Conservation (phyloP, 2,329 filamentous ascomycete species). For the Sordariomycetes sp. region DNA sequence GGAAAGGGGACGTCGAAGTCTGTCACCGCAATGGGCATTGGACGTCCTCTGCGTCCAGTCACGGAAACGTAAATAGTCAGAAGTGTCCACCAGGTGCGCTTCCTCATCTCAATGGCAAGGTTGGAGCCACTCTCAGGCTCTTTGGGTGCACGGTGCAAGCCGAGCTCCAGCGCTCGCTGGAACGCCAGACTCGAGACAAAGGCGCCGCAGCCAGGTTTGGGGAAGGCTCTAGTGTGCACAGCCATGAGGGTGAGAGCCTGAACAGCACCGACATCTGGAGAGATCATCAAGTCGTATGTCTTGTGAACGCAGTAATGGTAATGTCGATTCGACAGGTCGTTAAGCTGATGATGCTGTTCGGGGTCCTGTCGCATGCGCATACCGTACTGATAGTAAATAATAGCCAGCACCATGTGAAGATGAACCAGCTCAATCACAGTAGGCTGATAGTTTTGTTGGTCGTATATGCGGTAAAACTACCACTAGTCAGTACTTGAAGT, state of each 20-base stretch:
- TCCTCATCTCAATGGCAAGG: slow-evolving; percentile 67
- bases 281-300: slow-evolving; percentile 54
- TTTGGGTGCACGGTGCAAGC: slow-evolving; percentile 63
- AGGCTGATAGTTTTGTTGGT: slow-evolving; percentile 55
- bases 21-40: slow-evolving; percentile 63
- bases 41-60: slow-evolving; percentile 66
- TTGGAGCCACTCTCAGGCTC: slow-evolving; percentile 30
- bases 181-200: slow-evolving; percentile 58
- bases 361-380: slow-evolving; percentile 53
- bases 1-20: slow-evolving; percentile 77
- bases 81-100: slow-evolving; percentile 69
- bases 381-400: slow-evolving; percentile 71
- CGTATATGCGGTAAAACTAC: slow-evolving; percentile 57
- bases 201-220: slow-evolving; percentile 68
- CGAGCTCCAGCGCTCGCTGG: slow-evolving; percentile 62
- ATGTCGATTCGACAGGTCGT: slow-evolving; percentile 63
- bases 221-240: slow-evolving; percentile 65
- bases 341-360: slow-evolving; percentile 43
- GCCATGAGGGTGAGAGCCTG: slow-evolving; percentile 68
- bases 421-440: slow-evolving; percentile 57
- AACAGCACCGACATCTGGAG: slow-evolving; percentile 55
- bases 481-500: background rate
- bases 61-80: slow-evolving; percentile 58
- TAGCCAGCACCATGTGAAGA: slow-evolving; percentile 72
- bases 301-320: slow-evolving; percentile 68